Base-by-base conservation (phyloP, 2,329 filamentous ascomycete genomes). In the Cercospora berteroae region DNA sequence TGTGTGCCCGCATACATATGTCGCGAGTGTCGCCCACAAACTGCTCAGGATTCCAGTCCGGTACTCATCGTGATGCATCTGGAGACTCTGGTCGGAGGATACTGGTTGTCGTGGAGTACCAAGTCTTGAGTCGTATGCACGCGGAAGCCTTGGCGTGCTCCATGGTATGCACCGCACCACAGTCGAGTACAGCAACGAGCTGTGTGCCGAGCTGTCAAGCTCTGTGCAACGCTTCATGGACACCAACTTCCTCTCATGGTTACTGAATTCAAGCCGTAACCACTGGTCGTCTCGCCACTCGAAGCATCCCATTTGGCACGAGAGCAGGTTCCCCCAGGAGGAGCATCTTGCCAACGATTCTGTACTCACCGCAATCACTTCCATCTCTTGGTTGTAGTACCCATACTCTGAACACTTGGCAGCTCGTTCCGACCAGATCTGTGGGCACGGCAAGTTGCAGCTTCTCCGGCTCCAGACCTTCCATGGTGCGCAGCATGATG, bases 341-440 rank as follows among this genome's bases (percentile, higher is more conserved):
- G 6, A 62, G 42, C 60, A 62, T 62, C 60, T 62, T 62, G 8
- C 39, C 60, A 25, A 62, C 39, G 29, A 62, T 62, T 8, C 10
- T 44, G 20, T 62, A 55, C 27, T 48, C 27, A 0, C 44, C 60
- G 6, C 9, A 13, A 13, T 16, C 31, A 33, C 20, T 62, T 25
- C 27, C 60, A 42, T 33, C 60, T 48, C 12, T 33, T 12, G 60
- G 60, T 20, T 31, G 60, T 2, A 62, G 31, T 6, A 62, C 27
- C 42, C 60, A 52, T 27, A 48, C 42, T 52, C 27, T 52, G 44
- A 50, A 23, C 42, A 31, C 12, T 33, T 52, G 39, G 25, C 60
- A 62, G 16, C 39, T 50, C n/a, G 18, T 33, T 16, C 20, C 60
- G 8, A 29, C 4, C 16, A 62, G 25, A 31, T 62, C 60, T 1